Base-by-base conservation (phyloP, 306 rosid genomes). In the Fragaria ananassa region DNA sequence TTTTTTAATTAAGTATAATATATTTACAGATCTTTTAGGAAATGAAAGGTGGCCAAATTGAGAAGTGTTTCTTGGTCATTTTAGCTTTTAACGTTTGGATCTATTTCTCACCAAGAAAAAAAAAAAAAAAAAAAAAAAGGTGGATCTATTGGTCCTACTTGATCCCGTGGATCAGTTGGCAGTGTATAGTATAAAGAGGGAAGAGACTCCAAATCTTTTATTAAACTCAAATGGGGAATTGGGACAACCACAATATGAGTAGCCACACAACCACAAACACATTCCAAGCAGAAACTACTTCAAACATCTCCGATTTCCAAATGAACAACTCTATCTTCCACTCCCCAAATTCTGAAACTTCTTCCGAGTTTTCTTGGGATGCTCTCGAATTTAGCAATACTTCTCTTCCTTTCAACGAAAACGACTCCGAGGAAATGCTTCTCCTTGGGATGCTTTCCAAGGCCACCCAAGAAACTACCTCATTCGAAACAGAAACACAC, bases 361-460 rank as follows among this genome's bases (percentile, higher is more conserved):
- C 96, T 0, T 53, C 97, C 0, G 88, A 88, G 25, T 88, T 87
- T 66, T 80, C 89, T 1, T 85, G 79, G 83, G 83, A 81, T 18
- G 68, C 81, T 29, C 66, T 74, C 6, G 34, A 79, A 15, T 81
- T 77, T 8, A 70, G 78, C 27, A 47, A 60, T 13, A 61, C 77
- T 45, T 85, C 72, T 34, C 97, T 92, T 1, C 98, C 98, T 1
- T 95, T 95, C 89, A 83, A 95, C 56, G 97, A 89, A 65, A 95
- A 95, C 39, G 98, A 95, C 69, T 83, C 98, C 0, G 97, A 90
- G 37, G 98, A 95, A 83, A 95, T 92, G 98, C 89, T 90, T 70
- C 89, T 95, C 25, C 90, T 80, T 2, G 98, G 89, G 64, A 81
- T 95, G 67, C 86, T 95, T 27, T 82, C 95, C 5, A 72, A 58